Base-by-base conservation (phyloP, 2,329 filamentous ascomycete species). In the Exophiala aquamarina region DNA sequence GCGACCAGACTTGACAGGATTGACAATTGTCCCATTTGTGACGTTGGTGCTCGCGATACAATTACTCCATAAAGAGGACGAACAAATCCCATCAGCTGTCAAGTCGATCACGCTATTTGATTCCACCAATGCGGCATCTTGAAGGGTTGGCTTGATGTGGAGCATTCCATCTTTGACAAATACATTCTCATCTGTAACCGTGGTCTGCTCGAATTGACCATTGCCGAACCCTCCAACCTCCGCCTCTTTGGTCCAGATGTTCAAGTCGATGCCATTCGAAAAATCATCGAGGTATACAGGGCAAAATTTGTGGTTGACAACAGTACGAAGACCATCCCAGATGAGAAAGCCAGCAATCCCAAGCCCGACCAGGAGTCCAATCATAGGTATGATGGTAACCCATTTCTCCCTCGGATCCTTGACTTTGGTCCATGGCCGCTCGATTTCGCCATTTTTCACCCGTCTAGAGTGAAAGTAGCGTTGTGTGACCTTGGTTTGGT, bases 361-460 rank as follows among this genome's bases (percentile, higher is more conserved):
- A 28, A 92, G 64, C 11, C 89, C 89, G 11, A 90, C 51, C 3
- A 83, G 38, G 40, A 93, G 79, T 37, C 87, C 88, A 18, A 89
- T 64, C 33, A 90, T 63, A 2, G 88, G 88, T 47, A 94, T 78
- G 54, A 92, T 89, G 2, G 84, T 90, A 7, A 89, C 83, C 88
- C 88, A 93, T 71, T 90, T 93, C 75, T 92, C 86, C 65, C 83
- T 86, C 13, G 86, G 84, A 57, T 91, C 85, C 49, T 75, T 82
- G 14, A 78, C 68, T 31, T 86, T 68, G 34, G 50, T 54, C 89
- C 89, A 93, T 14, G 88, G 86, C 69, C 87, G 85, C 63, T 90
- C 84, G 2, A 88, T 68, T 41, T 87, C 80, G 33, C 81, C 86
- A 64, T 89, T 88, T 63, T 76, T 79, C 21, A 93, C 78, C 51